These are phyloP conservation scores for Oemleria cerasiformis DNA, from an alignment of 306 rosid genomes.

Conservation along the genomic window DNA sequence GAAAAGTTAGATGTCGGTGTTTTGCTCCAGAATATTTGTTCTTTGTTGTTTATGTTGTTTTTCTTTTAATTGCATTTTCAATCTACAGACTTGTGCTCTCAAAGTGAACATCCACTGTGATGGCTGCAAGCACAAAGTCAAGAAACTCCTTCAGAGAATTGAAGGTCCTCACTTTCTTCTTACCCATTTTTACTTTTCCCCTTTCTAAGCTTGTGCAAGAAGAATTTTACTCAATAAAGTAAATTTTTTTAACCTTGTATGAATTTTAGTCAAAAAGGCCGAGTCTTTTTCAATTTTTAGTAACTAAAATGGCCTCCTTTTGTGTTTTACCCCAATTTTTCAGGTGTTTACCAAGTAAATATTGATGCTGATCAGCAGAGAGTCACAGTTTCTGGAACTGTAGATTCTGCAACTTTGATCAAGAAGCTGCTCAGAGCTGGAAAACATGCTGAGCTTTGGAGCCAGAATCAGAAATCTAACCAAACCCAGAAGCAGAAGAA, in stretches of 20 bases:
- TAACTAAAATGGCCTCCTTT: background rate
- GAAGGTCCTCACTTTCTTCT: constrained; percentile 58
- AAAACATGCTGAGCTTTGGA: constrained; percentile 79
- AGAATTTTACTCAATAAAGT: background rate
- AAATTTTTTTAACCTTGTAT: background rate
- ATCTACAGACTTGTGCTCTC: constrained; percentile 78
- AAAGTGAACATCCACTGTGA: constrained; percentile 96
- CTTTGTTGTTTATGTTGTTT: constrained; percentile 21
- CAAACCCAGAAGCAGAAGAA: constrained; percentile 64
- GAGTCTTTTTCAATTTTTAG: too few species aligned
- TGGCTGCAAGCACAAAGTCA: constrained; percentile 97
- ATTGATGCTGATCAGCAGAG: constrained; percentile 80
- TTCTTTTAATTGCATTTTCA: constrained; percentile 1
- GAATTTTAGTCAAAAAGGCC: too few species aligned
- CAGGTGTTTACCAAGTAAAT: constrained; percentile 82
- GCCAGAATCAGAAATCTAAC: constrained; percentile 38
- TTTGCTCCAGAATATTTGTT: constrained; percentile 42
- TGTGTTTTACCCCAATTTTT: background rate
- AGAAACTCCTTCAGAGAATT: constrained; percentile 92
- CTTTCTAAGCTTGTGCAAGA: background rate
- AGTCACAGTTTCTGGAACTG: constrained; percentile 76
- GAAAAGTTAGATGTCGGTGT: constrained; percentile 35
- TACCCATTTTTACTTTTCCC: background rate
- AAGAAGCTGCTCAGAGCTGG: constrained; percentile 74
- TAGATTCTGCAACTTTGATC: constrained; percentile 70